Evolutionary conservation across 1,284 basidiomycete species (phyloP).

Genomic region (Boletus sp.): DNA sequence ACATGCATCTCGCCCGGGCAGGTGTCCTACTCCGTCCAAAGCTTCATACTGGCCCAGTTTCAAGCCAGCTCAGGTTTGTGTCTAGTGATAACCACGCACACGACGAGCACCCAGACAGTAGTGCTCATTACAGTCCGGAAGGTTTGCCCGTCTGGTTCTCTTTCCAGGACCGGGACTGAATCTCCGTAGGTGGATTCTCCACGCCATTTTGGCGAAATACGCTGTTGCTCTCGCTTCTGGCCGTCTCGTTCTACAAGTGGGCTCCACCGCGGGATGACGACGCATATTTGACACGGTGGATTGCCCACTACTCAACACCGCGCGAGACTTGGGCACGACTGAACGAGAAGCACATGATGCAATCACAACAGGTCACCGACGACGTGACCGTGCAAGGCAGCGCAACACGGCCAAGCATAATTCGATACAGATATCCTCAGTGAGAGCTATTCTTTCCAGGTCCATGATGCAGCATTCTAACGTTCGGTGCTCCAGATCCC

Average conservation of each 20-base stretch:
- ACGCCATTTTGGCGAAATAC: conserved; percentile 62
- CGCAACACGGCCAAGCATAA: conserved; percentile 50
- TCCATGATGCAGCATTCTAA: neutral
- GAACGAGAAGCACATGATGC: conserved; percentile 54
- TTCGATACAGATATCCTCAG: conserved; percentile 67
- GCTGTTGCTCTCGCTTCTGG: conserved; percentile 43
- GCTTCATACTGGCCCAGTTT: conserved; percentile 12
- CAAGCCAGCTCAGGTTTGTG: conserved; percentile 37
- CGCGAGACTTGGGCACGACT: conserved; percentile 48
- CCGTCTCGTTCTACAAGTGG: conserved; percentile 58
- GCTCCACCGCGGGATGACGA: conserved; percentile 58
- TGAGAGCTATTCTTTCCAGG: conserved; percentile 38
- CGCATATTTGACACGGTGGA: conserved; percentile 59
- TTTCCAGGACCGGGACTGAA: conserved; percentile 12
- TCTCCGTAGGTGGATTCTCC: conserved; percentile 44
- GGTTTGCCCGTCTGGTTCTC: conserved; percentile 36
- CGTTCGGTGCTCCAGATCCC: conserved; percentile 15
- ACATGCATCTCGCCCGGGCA: conserved; percentile 34
- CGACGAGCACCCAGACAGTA: conserved; percentile 37
- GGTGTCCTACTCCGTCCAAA: conserved; percentile 32
- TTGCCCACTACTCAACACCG: conserved; percentile 50
- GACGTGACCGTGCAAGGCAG: conserved; percentile 43
- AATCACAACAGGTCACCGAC: conserved; percentile 44
- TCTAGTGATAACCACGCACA: conserved; percentile 36
- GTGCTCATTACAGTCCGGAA: conserved; percentile 52